Conservation (phyloP, 768 basidiomycete genomes). For the Saitozyma sp. region DNA sequence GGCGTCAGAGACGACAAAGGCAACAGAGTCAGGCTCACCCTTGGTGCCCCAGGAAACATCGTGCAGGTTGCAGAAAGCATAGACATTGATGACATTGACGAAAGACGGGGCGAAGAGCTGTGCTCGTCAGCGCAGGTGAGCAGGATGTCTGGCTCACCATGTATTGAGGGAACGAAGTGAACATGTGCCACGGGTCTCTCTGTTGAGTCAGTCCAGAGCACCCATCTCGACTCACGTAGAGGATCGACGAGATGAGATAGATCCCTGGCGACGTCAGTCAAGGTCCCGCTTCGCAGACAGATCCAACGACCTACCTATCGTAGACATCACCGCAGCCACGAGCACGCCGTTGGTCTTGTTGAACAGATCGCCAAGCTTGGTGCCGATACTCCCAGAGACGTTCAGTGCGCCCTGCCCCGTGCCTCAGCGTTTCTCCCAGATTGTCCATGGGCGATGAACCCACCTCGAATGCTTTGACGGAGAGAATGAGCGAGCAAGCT, state of each 20-base stretch:
- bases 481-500: slow-evolving; percentile 81
- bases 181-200: slow-evolving; percentile 98
- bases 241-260: slow-evolving; percentile 77
- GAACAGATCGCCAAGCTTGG: slow-evolving; percentile 67
- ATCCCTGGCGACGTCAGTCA: slow-evolving; percentile 58
- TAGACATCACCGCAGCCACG: slow-evolving; percentile 83
- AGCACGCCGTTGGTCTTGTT: slow-evolving; percentile 74
- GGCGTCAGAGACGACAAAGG: too few species aligned
- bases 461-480: slow-evolving; percentile 74
- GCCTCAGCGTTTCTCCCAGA: slow-evolving; percentile 1
- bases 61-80: slow-evolving; percentile 95
- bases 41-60: slow-evolving; percentile 62
- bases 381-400: slow-evolving; percentile 55
- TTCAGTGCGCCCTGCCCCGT: slow-evolving; percentile 29
- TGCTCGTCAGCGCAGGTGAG: slow-evolving; percentile 10
- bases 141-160: slow-evolving; percentile 49
- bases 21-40: slow-evolving; percentile 45
- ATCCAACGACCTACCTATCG: slow-evolving; percentile 64
- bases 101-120: slow-evolving; percentile 81
- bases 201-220: slow-evolving; percentile 46
- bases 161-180: slow-evolving; percentile 90
- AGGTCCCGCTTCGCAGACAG: background rate
- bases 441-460: slow-evolving; percentile 35
- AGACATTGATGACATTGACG: slow-evolving; percentile 92
- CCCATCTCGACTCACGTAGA: slow-evolving; percentile 65